Evolutionary conservation across 1,284 basidiomycete genomes (phyloP), one percentile per base, ranked within the genome.

Genomic region (Marasmius oreades): DNA sequence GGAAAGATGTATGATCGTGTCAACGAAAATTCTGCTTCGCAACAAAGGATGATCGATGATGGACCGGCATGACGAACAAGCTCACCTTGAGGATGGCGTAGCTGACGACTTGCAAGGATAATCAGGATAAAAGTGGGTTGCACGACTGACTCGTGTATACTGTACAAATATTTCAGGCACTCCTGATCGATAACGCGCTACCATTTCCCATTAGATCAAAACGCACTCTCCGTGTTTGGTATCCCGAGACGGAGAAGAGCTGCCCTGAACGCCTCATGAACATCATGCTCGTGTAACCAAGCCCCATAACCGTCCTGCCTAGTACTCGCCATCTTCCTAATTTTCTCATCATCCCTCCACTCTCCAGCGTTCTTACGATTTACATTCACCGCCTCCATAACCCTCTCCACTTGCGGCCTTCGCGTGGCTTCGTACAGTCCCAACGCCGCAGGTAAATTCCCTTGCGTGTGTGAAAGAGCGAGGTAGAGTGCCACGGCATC

Each of bases 251-350:
- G 5, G 10, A 31, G 5, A 31, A 45, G 14, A 28, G 45, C 53
- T 18, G 36, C 23, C n/a, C 16, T 12, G 31, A 55, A 55, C 18
- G 54, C 54, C 24, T 26, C 18, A 18, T 55, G 54, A 18, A 55
- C 54, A 43, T 55, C 46, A 55, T 55, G 46, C 26, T 55, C 54
- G 34, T 55, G 54, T 12, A 55, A 34, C 54, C 54, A 55, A 24
- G 43, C 47, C 8, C 39, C 39, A 42, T 42, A 42, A 5, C 48
- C 54, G 7, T 55, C 54, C 24, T 50, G 48, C 37, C 50, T 55
- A 34, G 48, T 43, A 16, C 34, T 51, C 22, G 46, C 54, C 46
- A 44, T 50, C 8, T 31, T 18, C 18, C 23, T 44, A 47, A 50
- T 50, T 11, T 55, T 39, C 26, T 31, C 39, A 8, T 44, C 53